A percentile compares a stretch with the other conserved stretches of the same genome.
Conservation (phyloP, 2,329 filamentous ascomycete species). For the Nemania serpens region DNA sequence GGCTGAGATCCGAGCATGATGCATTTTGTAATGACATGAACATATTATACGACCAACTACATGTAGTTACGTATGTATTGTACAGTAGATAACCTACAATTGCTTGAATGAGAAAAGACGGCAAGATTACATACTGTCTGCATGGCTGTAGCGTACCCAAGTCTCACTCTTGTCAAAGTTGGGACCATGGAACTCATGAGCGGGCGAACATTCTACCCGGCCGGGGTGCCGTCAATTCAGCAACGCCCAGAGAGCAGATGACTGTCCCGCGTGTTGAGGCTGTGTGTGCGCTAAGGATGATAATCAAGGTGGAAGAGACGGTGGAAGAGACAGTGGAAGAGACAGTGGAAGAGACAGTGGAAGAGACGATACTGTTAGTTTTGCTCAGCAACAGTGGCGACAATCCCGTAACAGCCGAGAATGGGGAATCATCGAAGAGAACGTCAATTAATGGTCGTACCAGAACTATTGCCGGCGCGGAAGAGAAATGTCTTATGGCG, state of each 20-base stretch:
- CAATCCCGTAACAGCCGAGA: background rate
- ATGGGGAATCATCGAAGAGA: background rate
- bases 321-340: background rate
- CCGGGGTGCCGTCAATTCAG: no score
- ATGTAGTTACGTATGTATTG: no score
- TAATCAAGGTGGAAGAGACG: background rate
- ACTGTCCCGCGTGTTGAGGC: background rate
- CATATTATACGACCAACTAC: no score
- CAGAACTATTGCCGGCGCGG: constrained; percentile 2
- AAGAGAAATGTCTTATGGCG: background rate
- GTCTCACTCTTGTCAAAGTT: no score
- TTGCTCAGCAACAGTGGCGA: background rate
- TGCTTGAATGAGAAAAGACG: no score
- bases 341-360: background rate
- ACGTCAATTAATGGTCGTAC: constrained; percentile 1
- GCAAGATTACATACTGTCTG: no score
- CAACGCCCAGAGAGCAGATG: no score
- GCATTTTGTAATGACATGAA: no score
- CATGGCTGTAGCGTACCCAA: background rate
- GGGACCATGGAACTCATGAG: no score
- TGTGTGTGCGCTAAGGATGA: background rate
- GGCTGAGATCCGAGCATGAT: no score
- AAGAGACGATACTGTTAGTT: background rate
- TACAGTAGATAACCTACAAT: no score
- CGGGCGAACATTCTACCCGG: no score